These are phyloP conservation scores for Chlorella vulgaris DNA, from an alignment of 139 green algal genomes.

Conservation along the genomic window DNA sequence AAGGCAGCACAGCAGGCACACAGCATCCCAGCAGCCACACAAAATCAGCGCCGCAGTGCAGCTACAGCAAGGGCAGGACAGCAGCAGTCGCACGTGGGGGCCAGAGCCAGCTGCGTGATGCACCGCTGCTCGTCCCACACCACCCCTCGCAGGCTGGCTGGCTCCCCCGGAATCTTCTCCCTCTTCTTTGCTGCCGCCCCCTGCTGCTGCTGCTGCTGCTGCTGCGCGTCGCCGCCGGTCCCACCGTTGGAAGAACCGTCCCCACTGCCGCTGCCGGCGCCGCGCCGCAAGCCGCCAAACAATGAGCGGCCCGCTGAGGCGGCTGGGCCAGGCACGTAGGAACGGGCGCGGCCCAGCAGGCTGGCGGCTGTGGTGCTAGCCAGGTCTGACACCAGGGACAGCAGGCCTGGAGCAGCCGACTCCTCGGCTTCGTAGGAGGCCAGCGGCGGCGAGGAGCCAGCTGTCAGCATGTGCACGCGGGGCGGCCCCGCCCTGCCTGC, in stretches of 20 bases:
- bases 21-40: too few species aligned
- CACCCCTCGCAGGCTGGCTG: neutral
- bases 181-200: neutral
- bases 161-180: conserved; percentile 17
- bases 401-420: conserved; percentile 24
- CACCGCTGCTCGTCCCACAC: conserved; percentile 44
- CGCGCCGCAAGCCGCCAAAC: conserved; percentile 7
- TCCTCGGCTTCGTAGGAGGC: conserved; percentile 55
- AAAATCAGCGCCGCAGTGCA: too few species aligned
- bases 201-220: conserved; percentile 7
- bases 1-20: too few species aligned
- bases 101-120: neutral
- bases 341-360: conserved; percentile 19
- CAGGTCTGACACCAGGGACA: conserved; percentile 48
- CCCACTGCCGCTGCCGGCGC: neutral
- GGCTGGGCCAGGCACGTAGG: neutral
- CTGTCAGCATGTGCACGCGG: conserved; percentile 47
- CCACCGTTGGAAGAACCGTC: conserved; percentile 6
- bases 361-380: conserved; percentile 22
- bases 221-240: conserved; percentile 1
- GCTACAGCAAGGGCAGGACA: neutral
- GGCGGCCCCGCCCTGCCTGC: neutral
- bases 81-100: conserved; percentile 1
- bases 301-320: neutral
- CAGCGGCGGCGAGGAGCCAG: conserved; percentile 34